Percentiles rank a stretch among this genome's conserved stretches.
These are phyloP conservation scores for Cadophora sp. DNA, from an alignment of 2,329 filamentous ascomycete genomes.

Conservation along the genomic window DNA sequence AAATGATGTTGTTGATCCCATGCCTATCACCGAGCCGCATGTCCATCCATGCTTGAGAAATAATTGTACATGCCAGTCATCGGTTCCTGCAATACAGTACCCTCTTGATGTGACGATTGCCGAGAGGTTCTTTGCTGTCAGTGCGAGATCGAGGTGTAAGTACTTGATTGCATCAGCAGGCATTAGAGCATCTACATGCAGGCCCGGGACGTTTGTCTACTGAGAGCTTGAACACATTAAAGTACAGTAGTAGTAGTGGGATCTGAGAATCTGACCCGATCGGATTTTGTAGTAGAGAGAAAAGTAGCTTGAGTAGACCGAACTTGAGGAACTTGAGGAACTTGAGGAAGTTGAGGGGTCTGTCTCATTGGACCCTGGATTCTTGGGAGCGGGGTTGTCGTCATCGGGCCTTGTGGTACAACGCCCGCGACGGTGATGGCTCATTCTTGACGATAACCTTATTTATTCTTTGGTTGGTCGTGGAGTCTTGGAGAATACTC, in stretches of 20 bases:
- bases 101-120: background rate
- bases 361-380: background rate
- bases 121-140: background rate
- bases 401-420: background rate
- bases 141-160: background rate
- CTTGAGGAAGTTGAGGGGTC: background rate
- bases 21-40: background rate
- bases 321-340: too few species aligned
- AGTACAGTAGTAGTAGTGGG: background rate
- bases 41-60: background rate
- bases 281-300: background rate
- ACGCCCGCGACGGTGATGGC: background rate
- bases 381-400: constrained; percentile 2
- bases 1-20: background rate
- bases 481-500: background rate
- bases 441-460: background rate
- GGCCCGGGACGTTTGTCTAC: background rate
- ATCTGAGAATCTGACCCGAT: background rate
- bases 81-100: background rate
- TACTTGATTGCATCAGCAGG: background rate
- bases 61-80: background rate
- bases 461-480: background rate
- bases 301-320: background rate
- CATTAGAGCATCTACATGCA: constrained; percentile 4
- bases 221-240: background rate